Conservation (phyloP, 2,329 filamentous ascomycete species). For the Dothideomycetes sp. region DNA sequence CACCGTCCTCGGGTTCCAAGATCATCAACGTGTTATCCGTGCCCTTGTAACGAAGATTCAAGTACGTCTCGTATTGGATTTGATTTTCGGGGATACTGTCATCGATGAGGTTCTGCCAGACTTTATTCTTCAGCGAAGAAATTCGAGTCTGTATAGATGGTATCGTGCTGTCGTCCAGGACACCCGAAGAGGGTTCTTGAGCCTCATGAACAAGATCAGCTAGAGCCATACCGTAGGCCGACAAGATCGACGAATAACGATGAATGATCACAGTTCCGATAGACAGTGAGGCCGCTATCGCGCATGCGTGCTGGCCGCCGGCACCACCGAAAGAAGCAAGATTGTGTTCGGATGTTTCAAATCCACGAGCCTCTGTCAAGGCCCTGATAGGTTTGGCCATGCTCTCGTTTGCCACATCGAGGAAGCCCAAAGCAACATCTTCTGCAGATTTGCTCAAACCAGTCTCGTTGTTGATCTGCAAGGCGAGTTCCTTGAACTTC, state of each 20-base stretch:
- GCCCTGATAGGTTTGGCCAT: slow-evolving; percentile 82
- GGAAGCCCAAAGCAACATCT: slow-evolving; percentile 75
- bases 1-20: slow-evolving; percentile 27
- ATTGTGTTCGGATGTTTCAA: slow-evolving; percentile 74
- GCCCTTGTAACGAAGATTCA: slow-evolving; percentile 43
- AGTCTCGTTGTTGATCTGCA: slow-evolving; percentile 19
- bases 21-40: slow-evolving; percentile 44
- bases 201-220: slow-evolving; percentile 83
- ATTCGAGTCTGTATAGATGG: slow-evolving; percentile 42
- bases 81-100: slow-evolving; percentile 37
- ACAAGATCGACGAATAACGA: slow-evolving; percentile 74
- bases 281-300: slow-evolving; percentile 70
- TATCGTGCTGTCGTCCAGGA: slow-evolving; percentile 48
- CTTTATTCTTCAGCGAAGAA: slow-evolving; percentile 23
- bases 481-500: slow-evolving; percentile 17
- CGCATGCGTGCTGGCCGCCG: slow-evolving; percentile 76
- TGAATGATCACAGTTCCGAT: slow-evolving; percentile 76
- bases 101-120: slow-evolving; percentile 30
- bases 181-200: slow-evolving; percentile 57
- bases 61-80: slow-evolving; percentile 36
- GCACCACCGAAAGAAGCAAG: slow-evolving; percentile 83
- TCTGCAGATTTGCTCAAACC: slow-evolving; percentile 54
- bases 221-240: slow-evolving; percentile 80
- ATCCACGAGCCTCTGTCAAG: slow-evolving; percentile 78
- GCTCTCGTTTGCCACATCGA: slow-evolving; percentile 76